A percentile compares a stretch with the other conserved stretches of the same genome.
Evolutionary conservation across 75 land plant genomes (phyloP).

Genomic region (Picea glauca): DNA sequence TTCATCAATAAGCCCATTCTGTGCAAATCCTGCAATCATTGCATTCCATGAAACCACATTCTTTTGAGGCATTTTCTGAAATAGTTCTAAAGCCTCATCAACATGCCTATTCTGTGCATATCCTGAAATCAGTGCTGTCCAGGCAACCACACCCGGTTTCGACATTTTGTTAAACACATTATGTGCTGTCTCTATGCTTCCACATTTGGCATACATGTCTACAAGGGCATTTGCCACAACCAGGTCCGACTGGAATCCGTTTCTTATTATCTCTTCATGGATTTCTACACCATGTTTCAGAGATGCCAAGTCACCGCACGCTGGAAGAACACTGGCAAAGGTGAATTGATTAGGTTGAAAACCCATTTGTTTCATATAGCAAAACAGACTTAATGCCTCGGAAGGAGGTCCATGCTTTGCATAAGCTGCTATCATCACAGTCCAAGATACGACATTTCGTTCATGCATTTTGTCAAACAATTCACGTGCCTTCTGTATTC

Average conservation of each 20-base stretch:
- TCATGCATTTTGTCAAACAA: slow-evolving; percentile 18
- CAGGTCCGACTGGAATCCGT: slow-evolving; percentile 13
- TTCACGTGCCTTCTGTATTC: slow-evolving; percentile 11
- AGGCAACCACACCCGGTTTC: background rate
- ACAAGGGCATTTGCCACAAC: slow-evolving; percentile 20
- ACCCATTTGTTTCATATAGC: slow-evolving; percentile 15
- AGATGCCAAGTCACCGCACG: slow-evolving; percentile 20
- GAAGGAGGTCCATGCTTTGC: slow-evolving; percentile 8
- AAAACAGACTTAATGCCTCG: slow-evolving; percentile 10
- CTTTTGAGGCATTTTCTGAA: slow-evolving; percentile 37
- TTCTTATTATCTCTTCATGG: slow-evolving; percentile 16
- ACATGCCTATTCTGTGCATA: slow-evolving; percentile 13
- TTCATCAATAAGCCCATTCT: slow-evolving; percentile 12
- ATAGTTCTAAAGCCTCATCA: slow-evolving; percentile 13
- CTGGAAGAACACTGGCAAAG: slow-evolving; percentile 20
- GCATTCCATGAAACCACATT: slow-evolving; percentile 58
- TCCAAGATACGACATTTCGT: slow-evolving; percentile 20
- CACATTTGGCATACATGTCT: slow-evolving; percentile 30
- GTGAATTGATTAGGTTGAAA: slow-evolving; percentile 22
- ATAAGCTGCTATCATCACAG: slow-evolving; percentile 19
- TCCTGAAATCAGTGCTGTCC: slow-evolving; percentile 20
- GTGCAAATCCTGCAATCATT: slow-evolving; percentile 50
- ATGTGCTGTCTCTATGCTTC: slow-evolving; percentile 13
- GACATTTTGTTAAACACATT: slow-evolving; percentile 9
- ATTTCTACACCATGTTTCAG: slow-evolving; percentile 18